phyloP scores from a whole-genome alignment of 805 yeast genomes.

The Wickerhamiella allomyrinae region DNA sequence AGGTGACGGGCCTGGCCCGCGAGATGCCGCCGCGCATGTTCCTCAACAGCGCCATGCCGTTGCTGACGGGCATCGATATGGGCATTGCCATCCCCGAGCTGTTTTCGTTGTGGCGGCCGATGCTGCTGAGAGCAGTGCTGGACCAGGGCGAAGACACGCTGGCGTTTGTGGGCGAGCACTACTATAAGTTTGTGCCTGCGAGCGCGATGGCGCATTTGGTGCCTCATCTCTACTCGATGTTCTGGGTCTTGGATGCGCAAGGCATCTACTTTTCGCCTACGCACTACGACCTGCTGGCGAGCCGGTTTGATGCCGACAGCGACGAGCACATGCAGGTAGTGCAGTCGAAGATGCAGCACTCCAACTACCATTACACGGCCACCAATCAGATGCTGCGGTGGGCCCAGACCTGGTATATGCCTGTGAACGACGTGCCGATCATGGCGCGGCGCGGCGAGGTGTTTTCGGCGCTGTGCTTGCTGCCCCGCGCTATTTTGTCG shows the following conservation, averaged over 20 bases:
- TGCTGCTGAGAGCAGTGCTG: conserved; percentile 4
- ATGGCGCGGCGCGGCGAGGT: neutral
- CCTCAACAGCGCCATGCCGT: conserved; percentile 17
- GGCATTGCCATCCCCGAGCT: conserved; percentile 35
- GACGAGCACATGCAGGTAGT: conserved; percentile 32
- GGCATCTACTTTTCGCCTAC: conserved; percentile 32
- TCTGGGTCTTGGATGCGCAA: conserved; percentile 62
- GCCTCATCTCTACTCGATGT: conserved; percentile 36
- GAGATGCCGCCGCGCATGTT: conserved; percentile 23
- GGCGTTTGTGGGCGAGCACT: conserved; percentile 11
- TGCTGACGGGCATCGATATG: neutral
- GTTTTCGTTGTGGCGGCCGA: conserved; percentile 60
- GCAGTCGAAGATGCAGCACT: conserved; percentile 13
- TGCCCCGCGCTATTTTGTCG: neutral
- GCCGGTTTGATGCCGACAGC: conserved; percentile 31
- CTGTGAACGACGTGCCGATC: neutral
- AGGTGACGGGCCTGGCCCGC: conserved; percentile 44
- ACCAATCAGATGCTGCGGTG: neutral
- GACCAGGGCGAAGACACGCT: conserved; percentile 12
- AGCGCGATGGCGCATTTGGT: conserved; percentile 12
- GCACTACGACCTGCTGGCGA: conserved; percentile 29
- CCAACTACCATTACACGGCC: neutral
- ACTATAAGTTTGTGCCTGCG: neutral
- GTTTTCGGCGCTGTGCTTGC: neutral
- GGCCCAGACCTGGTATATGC: neutral